A percentile compares a stretch with the other conserved stretches of the same genome.
These are phyloP conservation scores for Polygonum aviculare DNA, from an alignment of 148 eudicot species.

Conservation along the genomic window DNA sequence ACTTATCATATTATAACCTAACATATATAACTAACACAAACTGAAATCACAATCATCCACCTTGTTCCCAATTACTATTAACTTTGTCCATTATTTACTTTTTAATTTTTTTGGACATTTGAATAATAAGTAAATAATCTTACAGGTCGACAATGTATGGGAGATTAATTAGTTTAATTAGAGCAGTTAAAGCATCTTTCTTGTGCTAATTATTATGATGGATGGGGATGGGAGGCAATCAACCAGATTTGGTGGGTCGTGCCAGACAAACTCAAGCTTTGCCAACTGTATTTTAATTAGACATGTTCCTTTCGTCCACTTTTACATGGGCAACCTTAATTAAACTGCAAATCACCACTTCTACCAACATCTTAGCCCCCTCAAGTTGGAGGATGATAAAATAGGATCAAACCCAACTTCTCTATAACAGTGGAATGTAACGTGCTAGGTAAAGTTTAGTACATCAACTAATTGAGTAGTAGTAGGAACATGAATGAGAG, in stretches of 20 bases:
- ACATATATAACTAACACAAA: neutral
- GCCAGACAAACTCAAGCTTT: neutral
- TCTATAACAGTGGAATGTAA: too few species aligned
- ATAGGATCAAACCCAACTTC: too few species aligned
- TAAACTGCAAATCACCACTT: too few species aligned
- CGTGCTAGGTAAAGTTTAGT: too few species aligned
- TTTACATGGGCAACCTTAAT: neutral
- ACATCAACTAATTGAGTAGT: too few species aligned
- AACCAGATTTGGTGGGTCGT: constrained; percentile 9
- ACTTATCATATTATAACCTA: neutral
- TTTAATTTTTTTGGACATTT: neutral
- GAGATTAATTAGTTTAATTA: neutral
- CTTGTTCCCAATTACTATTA: neutral
- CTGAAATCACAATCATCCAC: constrained; percentile 1
- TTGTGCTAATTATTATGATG: neutral
- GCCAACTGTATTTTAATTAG: neutral
- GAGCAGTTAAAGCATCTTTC: neutral
- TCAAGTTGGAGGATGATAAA: too few species aligned
- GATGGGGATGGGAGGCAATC: constrained; percentile 1
- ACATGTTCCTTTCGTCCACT: neutral
- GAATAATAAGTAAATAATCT: neutral
- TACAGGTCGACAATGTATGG: neutral
- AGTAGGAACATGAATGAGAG: too few species aligned
- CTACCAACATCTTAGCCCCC: too few species aligned
- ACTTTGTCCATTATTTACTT: neutral